Evolutionary conservation across 495 filamentous ascomycete genomes (phyloP).

Genomic region (Penicillium nucicola): DNA sequence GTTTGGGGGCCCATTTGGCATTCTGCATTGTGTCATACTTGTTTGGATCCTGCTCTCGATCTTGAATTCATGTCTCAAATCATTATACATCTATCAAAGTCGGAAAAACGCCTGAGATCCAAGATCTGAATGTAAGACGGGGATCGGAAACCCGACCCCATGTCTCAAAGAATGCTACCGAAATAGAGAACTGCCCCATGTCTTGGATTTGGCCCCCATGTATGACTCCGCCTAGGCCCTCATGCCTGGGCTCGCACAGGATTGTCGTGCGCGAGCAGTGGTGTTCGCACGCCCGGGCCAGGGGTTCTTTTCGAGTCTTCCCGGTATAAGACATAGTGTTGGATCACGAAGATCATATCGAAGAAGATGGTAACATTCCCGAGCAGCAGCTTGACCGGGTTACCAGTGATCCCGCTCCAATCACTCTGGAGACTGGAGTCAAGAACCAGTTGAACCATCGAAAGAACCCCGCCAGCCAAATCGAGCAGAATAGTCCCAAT

Average conservation of each 20-base stretch:
- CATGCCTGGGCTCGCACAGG: background rate
- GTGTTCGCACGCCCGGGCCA: constrained; percentile 20
- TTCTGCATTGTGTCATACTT: too few species aligned
- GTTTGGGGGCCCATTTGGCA: too few species aligned
- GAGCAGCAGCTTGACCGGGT: constrained; percentile 85
- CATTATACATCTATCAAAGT: too few species aligned
- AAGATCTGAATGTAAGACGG: too few species aligned
- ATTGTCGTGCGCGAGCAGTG: constrained; percentile 23
- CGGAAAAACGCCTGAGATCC: too few species aligned
- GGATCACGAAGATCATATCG: constrained; percentile 77
- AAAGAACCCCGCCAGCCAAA: constrained; percentile 75
- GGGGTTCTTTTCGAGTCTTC: constrained; percentile 16
- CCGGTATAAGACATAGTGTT: constrained; percentile 81
- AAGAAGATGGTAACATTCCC: constrained; percentile 83
- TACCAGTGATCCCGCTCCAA: constrained; percentile 87
- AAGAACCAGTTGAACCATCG: constrained; percentile 73
- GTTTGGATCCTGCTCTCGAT: too few species aligned
- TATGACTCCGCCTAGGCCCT: background rate
- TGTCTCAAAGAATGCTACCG: constrained; percentile 14
- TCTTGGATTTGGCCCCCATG: constrained; percentile 15
- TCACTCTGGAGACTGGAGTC: constrained; percentile 82
- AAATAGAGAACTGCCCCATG: constrained; percentile 14
- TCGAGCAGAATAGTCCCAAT: constrained; percentile 87
- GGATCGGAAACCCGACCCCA: constrained; percentile 5
- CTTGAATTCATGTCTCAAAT: too few species aligned